phyloP scores from a whole-genome alignment of 305 asterid species.

The Fraxinus platypoda region DNA sequence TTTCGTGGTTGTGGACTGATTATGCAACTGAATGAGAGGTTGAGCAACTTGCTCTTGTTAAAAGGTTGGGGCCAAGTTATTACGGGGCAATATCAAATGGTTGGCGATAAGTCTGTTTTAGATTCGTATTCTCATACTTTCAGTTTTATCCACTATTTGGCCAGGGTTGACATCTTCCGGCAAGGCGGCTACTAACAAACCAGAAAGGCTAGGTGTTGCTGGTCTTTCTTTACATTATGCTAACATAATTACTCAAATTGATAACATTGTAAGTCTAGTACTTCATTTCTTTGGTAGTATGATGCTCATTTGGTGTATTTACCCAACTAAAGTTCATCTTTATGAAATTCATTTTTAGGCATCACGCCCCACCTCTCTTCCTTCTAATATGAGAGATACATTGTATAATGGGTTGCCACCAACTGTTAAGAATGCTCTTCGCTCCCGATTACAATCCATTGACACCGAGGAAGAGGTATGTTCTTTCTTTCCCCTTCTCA shows the following conservation, averaged over 20 bases:
- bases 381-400: constrained; percentile 88
- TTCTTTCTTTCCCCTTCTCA: not conserved
- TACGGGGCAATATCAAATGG: not conserved
- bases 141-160: constrained; percentile 10
- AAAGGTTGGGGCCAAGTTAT: not conserved
- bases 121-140: not conserved
- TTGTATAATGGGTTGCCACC: constrained; percentile 90
- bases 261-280: constrained; percentile 68
- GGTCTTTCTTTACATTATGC: constrained; percentile 98
- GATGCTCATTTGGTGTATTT: not conserved
- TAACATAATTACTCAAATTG: constrained; percentile 86
- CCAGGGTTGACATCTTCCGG: constrained; percentile 51
- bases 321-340: constrained; percentile 10
- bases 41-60: not conserved
- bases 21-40: not conserved
- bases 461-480: constrained; percentile 65
- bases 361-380: constrained; percentile 91
- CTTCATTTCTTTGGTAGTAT: constrained; percentile 15
- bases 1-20: not conserved
- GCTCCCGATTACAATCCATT: constrained; percentile 57
- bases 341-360: constrained; percentile 50
- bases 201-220: constrained; percentile 82
- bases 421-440: constrained; percentile 64
- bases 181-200: constrained; percentile 48
- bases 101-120: not conserved